phyloP scores from a whole-genome alignment of 2,329 filamentous ascomycete genomes.

The Ophiostoma tasmaniense region DNA sequence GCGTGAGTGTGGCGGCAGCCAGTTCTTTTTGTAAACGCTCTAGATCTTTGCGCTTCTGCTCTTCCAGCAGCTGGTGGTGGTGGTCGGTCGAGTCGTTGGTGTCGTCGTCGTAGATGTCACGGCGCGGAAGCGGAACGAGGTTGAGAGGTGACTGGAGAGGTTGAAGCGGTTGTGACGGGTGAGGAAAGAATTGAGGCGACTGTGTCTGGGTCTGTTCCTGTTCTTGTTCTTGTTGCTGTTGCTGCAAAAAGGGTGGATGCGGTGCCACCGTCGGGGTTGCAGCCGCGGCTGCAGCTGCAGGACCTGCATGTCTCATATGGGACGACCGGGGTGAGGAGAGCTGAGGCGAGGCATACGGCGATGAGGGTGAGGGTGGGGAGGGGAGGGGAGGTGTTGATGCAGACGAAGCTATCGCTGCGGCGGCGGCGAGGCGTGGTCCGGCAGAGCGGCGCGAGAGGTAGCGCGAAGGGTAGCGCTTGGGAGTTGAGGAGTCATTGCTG shows the following conservation, averaged over 20 bases:
- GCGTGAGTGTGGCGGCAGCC: constrained; percentile 19
- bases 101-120: constrained; percentile 21
- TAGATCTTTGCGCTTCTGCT: constrained; percentile 43
- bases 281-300: not conserved
- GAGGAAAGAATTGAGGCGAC: not conserved
- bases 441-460: not conserved
- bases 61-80: constrained; percentile 34
- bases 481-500: not conserved
- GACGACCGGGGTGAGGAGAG: not conserved
- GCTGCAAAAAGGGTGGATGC: not conserved
- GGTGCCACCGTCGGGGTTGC: not conserved
- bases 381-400: not conserved
- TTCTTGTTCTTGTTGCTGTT: not conserved
- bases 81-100: constrained; percentile 34
- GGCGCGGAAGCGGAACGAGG: constrained; percentile 15
- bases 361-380: not conserved
- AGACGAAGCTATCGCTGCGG: not conserved
- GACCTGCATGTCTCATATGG: constrained; percentile 5
- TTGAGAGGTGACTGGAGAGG: constrained; percentile 1
- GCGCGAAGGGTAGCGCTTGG: constrained; percentile 1
- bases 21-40: constrained; percentile 38
- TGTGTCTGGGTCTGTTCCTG: no score
- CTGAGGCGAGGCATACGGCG: not conserved
- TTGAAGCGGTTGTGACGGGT: not conserved
- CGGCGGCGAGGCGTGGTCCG: not conserved